These are phyloP conservation scores for Xylaria digitata DNA, from an alignment of 2,329 filamentous ascomycete species.

Conservation along the genomic window DNA sequence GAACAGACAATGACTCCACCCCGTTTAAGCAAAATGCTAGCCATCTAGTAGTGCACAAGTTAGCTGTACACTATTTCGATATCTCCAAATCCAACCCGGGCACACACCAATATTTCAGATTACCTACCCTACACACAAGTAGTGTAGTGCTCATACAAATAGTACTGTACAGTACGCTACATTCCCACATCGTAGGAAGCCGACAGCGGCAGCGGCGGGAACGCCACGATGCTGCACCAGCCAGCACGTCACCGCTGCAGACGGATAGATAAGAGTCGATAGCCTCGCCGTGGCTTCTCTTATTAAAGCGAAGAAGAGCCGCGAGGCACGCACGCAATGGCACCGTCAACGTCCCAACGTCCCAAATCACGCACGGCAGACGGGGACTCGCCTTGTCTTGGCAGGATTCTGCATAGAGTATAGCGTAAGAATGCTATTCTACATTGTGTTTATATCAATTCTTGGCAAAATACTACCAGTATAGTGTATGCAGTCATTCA, in stretches of 20 bases:
- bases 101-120: background rate
- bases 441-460: background rate
- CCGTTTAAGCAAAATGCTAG: conserved; percentile 26
- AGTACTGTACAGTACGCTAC: background rate
- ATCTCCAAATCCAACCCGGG: conserved; percentile 13
- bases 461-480: conserved; percentile 12
- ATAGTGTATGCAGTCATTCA: background rate
- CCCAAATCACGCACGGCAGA: conserved; percentile 28
- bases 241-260: conserved; percentile 24
- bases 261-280: conserved; percentile 34
- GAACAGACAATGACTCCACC: conserved; percentile 29
- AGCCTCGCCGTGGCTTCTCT: conserved; percentile 40
- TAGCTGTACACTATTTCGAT: background rate
- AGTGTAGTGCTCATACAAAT: background rate
- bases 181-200: background rate
- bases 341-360: conserved; percentile 27
- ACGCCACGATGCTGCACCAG: conserved; percentile 21
- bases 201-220: conserved; percentile 10
- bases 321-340: conserved; percentile 39
- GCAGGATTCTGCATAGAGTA: conserved; percentile 34
- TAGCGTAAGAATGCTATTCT: conserved; percentile 20
- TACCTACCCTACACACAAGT: background rate
- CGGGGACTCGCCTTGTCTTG: conserved; percentile 43
- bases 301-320: conserved; percentile 52
- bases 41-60: background rate